Conservation (phyloP, 805 yeast species). For the Lipomyces chichibuensis region DNA sequence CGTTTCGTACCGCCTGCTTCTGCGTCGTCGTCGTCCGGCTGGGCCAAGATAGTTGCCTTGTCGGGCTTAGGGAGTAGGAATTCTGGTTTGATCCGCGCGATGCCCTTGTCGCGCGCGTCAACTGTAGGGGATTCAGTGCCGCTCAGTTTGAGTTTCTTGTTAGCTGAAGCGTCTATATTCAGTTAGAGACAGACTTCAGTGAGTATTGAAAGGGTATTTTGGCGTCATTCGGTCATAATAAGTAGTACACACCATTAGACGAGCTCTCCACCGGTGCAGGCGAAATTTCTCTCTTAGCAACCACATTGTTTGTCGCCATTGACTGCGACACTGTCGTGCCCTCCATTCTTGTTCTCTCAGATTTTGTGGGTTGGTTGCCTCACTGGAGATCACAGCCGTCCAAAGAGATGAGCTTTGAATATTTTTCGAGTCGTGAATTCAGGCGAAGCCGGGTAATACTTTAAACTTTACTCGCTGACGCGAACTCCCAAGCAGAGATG, state of each 20-base stretch:
- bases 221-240: too few species aligned
- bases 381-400: not conserved
- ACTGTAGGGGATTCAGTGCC: constrained; percentile 1
- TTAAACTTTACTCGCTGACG: too few species aligned
- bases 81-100: constrained; percentile 78
- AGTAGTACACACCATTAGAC: not conserved
- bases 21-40: constrained; percentile 53
- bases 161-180: not conserved
- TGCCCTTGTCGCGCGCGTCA: constrained; percentile 53
- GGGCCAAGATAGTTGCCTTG: constrained; percentile 45
- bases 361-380: not conserved
- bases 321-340: not conserved
- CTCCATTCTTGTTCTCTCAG: not conserved
- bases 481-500: too few species aligned
- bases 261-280: not conserved
- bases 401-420: not conserved
- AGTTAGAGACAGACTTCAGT: not conserved
- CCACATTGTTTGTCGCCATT: not conserved
- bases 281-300: not conserved
- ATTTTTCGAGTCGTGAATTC: not conserved
- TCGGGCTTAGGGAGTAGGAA: constrained; percentile 41
- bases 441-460: not conserved
- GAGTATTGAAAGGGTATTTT: not conserved
- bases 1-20: constrained; percentile 48
- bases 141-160: not conserved